Base-by-base conservation (phyloP, 192 early-diverging fungal species). In the Entomortierella chlamydospora region DNA sequence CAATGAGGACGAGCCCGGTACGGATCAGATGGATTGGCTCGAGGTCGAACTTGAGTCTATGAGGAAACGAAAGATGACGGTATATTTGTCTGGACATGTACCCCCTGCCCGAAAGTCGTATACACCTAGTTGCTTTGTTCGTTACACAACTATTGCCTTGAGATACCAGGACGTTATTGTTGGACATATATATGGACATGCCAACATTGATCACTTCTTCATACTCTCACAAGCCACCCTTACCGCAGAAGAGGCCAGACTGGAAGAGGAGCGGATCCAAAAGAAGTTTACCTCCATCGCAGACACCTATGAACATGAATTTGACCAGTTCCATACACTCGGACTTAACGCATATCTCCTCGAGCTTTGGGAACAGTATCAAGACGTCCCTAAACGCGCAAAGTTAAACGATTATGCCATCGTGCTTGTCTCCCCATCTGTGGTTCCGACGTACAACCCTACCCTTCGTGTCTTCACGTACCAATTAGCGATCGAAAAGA, bases 131-230 rank as follows among this genome's bases (percentile, higher is more conserved):
- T 90, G 88, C 20, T 80, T 74, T 57, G 68, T 57, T 20, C 64
- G 60, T 13, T 90, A 90, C 57, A 78, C 73, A 3, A 62, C 52
- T 47, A 66, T 88, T 33, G 65, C 87, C 26, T 50, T 81, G 29
- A 67, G 71, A 45, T 88, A 72, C 64, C 65, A 80, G 34, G 87
- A 89, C 49, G 70, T 89, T 9, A 87, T 91, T 53, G 61, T 82
- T 10, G 91, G 90, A 20, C 92, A 94, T 82, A 69, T 91, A 52
- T 94, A 85, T 61, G 93, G 93, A 7, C 93, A 94, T 66, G 85
- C 87, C 70, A 94, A 94, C 62, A 88, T 91, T 68, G 92, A 94
- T 61, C 84, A 87, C 34, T 91, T 87, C 70, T 83, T 85, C 34
- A 88, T 91, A 63, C 81, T 91, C 56, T 82, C 85, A 18, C 84